phyloP scores from a whole-genome alignment of 75 land plant genomes.

The Ceratopteris richardii region DNA sequence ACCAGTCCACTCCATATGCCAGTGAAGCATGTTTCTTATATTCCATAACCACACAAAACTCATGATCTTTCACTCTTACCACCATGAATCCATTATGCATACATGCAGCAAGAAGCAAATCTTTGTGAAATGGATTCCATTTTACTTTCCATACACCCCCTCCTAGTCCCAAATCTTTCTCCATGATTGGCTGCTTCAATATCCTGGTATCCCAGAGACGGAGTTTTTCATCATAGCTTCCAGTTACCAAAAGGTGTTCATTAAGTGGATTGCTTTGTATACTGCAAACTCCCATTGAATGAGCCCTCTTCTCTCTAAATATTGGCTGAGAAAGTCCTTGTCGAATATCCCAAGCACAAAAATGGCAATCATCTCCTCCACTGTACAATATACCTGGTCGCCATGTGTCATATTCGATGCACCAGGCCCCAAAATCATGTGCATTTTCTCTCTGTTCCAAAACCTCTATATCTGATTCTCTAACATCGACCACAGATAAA shows the following conservation, averaged over 20 bases:
- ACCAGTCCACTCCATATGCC: constrained; percentile 97
- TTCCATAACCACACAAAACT: constrained; percentile 35
- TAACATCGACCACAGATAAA: constrained; percentile 39
- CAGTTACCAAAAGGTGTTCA: constrained; percentile 59
- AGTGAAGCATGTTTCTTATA: constrained; percentile 68
- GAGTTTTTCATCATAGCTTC: constrained; percentile 90
- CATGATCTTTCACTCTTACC: constrained; percentile 29
- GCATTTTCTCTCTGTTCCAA: constrained; percentile 41
- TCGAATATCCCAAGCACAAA: constrained; percentile 82
- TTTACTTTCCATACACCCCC: constrained; percentile 99
- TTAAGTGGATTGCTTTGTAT: constrained; percentile 50
- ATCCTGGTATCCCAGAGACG: constrained; percentile 83
- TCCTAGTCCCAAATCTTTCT: constrained; percentile 55
- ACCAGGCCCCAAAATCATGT: constrained; percentile 82
- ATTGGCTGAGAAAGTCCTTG: constrained; percentile 29
- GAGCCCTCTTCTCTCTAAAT: constrained; percentile 58
- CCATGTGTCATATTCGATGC: constrained; percentile 52
- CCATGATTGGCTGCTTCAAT: constrained; percentile 41
- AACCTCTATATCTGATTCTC: constrained; percentile 32
- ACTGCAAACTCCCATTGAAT: constrained; percentile 88
- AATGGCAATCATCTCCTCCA: constrained; percentile 87
- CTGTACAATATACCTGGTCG: constrained; percentile 55
- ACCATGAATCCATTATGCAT: constrained; percentile 96
- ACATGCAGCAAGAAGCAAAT: constrained; percentile 73
- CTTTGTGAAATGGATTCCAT: constrained; percentile 51